Base-by-base conservation (phyloP, 2,329 filamentous ascomycete species). In the Cladosporium oxysporum region DNA sequence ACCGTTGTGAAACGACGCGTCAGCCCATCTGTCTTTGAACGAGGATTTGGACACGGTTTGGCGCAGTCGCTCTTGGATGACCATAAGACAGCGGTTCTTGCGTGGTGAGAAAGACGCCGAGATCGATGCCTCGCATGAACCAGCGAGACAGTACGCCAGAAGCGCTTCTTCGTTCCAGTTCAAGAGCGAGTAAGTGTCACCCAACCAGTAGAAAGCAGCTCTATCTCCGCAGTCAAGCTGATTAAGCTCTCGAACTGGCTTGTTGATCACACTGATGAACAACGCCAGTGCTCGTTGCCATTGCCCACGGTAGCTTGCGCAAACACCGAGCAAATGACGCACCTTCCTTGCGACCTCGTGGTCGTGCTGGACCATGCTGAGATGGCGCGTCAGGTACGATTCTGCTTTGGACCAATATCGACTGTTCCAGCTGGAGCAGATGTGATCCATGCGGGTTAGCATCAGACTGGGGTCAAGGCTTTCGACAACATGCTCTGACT, bases 201-300 rank as follows among this genome's bases (percentile, higher is more conserved):
- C 72, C 8, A 73, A 65, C 70, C 71, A 73, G 57, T 71, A 72
- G 10, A 72, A 69, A 11, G 72, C 71, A 33, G 71, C 71, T 50
- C 68, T 70, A 52, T 72, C 72, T 16, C 70, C 72, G 21, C 59
- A 66, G 53, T 74, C 71, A 8, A 73, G 63, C 5, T 69, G 29
- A 3, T 21, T 31, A 5, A 67, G 18, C 8, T 67, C 62, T 16
- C 35, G 29, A 2, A 73, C 66, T 11, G 71, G 71, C 37, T 44
- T 66, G 23, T 28, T 58, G 21, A 73, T 41, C 10, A 71, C 70
- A 2, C 66, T 64, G 23, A 71, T 52, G 58, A 74, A 73, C 11
- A 61, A 62, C 2, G 41, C 26, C 26, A 73, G 62, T 10, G 71
- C 71, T 29, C 64, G 57, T 12, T 70, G 58, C 61, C 65, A 69